Base-by-base conservation (phyloP, 2,329 filamentous ascomycete species). In the Parascedosporium putredinis region DNA sequence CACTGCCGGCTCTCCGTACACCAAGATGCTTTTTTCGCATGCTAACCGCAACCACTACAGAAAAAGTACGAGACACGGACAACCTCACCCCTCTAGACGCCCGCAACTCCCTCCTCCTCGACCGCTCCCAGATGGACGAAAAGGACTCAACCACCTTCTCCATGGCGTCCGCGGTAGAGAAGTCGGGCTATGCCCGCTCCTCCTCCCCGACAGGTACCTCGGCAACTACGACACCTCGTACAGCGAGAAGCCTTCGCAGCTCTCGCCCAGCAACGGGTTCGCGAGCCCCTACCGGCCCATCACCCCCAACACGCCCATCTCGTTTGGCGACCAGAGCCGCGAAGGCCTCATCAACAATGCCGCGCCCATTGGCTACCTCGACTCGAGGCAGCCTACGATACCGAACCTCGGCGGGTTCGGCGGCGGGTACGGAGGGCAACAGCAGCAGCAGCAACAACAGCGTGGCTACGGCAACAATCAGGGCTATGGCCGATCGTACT, bases 31-130 rank as follows among this genome's bases (percentile, higher is more conserved):
- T 3, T 22, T 22, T n/a, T 18, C n/a, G 2, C 45, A 51, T 42
- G 48, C 60, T 64, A 64, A 68, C 55, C 33, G 40, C 5, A n/a
- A 5, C 3, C 53, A 51, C 66, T 88, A 86, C 90, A 67, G 88
- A 91, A 73, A 67, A 80, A 54, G 78, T 81, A 59, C 83, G 84
- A 55, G 86, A 93, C 57, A 70, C 85, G 53, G 89, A 95, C 65
- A 82, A 81, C 52, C 80, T 96, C 46, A 96, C 89, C 1, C 86
- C 89, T 4, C 78, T 95, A 34, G 87, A 94, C 60, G 86, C 88
- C 2, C 85, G 87, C 62, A 91, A 91, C 72, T 90, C 86, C 10
- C 79, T 96, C 18, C 81, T 95, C 52, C 81, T 88, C 65, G 79
- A 84, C 48, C 76, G 67, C 36, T 51, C 57, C 38, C 65, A 67